phyloP scores from a whole-genome alignment of 805 yeast species.

The Hagleromyces aurorensis region DNA sequence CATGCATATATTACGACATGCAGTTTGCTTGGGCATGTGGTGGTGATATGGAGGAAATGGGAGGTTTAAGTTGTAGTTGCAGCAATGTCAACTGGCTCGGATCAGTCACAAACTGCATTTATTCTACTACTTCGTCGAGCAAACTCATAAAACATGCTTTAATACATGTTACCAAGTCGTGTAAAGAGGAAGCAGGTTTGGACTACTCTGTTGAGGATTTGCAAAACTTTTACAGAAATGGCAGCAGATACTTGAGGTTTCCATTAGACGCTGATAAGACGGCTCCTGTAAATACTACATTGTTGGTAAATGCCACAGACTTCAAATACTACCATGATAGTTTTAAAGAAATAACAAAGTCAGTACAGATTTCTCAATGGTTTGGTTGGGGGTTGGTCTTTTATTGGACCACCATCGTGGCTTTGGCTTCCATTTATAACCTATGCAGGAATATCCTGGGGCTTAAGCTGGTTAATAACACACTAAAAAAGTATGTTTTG shows the following conservation, averaged over 20 bases:
- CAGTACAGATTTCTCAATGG: conserved; percentile 34
- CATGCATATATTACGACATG: conserved; percentile 35
- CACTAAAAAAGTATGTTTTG: conserved; percentile 20
- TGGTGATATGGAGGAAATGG: conserved; percentile 29
- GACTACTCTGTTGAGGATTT: conserved; percentile 31
- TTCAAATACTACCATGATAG: conserved; percentile 30
- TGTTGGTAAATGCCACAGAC: conserved; percentile 28
- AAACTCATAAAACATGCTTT: conserved; percentile 34
- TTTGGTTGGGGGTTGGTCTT: conserved; percentile 41
- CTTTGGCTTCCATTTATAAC: conserved; percentile 28
- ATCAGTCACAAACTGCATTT: conserved; percentile 37
- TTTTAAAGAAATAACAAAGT: conserved; percentile 33
- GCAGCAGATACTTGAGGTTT: conserved; percentile 30
- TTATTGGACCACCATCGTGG: conserved; percentile 34
- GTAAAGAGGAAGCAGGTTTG: conserved; percentile 30
- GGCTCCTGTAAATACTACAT: conserved; percentile 26
- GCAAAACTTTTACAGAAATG: conserved; percentile 30
- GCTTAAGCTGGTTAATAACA: conserved; percentile 14
- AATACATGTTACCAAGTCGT: conserved; percentile 32
- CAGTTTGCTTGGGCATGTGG: conserved; percentile 39
- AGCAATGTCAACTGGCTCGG: conserved; percentile 38
- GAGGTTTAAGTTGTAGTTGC: conserved; percentile 36
- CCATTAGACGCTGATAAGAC: conserved; percentile 22
- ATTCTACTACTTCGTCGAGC: conserved; percentile 27
- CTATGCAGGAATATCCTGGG: conserved; percentile 23